These are phyloP conservation scores for Phaffomyces thermotolerans DNA, from an alignment of 805 yeast genomes.

Conservation along the genomic window DNA sequence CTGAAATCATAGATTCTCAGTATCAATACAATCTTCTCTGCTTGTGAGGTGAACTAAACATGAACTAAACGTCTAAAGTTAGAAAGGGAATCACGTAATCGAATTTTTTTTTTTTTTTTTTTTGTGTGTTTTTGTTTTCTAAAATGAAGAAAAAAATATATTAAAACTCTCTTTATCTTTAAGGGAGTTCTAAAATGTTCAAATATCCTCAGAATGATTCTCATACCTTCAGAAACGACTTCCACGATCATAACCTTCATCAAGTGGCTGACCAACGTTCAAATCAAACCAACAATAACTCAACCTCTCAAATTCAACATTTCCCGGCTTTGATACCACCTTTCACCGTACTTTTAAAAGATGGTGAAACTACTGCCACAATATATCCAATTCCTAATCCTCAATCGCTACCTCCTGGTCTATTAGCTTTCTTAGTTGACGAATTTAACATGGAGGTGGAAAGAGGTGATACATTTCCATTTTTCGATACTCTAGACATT, in stretches of 20 bases:
- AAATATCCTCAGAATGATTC: neutral
- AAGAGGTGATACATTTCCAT: conserved; percentile 81
- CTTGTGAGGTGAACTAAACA: too few relatives aligned
- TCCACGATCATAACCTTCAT: neutral
- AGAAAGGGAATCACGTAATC: too few relatives aligned
- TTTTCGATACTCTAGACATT: conserved; percentile 68
- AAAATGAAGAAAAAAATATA: too few relatives aligned
- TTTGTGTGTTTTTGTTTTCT: neutral
- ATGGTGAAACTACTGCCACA: conserved; percentile 89
- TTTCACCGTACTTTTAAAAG: conserved; percentile 72
- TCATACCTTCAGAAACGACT: conserved; percentile 2
- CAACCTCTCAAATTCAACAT: conserved; percentile 14
- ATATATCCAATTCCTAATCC: conserved; percentile 75
- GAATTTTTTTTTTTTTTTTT: too few relatives aligned
- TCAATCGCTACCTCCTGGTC: conserved; percentile 65
- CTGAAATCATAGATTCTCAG: too few relatives aligned
- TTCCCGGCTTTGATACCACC: conserved; percentile 36
- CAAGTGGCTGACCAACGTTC: neutral
- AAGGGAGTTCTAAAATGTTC: conserved; percentile 1
- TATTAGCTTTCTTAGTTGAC: conserved; percentile 76
- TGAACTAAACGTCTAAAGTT: too few relatives aligned
- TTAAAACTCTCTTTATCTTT: too few relatives aligned
- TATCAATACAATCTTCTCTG: too few relatives aligned
- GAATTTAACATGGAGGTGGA: conserved; percentile 92
- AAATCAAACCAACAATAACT: neutral